Evolutionary conservation across 768 basidiomycete genomes (phyloP).

Genomic region (Tricholomella constricta): DNA sequence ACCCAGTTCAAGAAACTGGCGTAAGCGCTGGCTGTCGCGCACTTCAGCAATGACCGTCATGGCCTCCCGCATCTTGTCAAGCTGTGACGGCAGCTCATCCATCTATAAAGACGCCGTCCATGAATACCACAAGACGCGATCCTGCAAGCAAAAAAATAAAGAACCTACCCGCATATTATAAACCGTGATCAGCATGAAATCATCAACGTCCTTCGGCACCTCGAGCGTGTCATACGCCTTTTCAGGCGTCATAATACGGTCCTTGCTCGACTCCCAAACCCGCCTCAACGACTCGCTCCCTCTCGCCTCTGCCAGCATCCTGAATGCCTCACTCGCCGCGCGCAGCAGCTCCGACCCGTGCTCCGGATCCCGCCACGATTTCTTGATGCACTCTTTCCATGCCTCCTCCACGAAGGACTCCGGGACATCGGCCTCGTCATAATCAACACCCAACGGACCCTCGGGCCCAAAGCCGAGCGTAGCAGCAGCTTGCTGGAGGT

Average conservation of each 20-base stretch:
- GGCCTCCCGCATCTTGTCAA: slow-evolving; percentile 73
- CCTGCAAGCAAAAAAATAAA: slow-evolving; percentile 1
- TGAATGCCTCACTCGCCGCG: slow-evolving; percentile 67
- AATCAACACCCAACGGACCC: slow-evolving; percentile 62
- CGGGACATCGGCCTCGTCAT: slow-evolving; percentile 60
- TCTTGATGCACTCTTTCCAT: slow-evolving; percentile 62
- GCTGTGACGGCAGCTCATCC: slow-evolving; percentile 68
- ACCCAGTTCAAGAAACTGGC: slow-evolving; percentile 64
- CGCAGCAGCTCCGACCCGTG: slow-evolving; percentile 49
- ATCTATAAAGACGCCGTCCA: slow-evolving; percentile 46
- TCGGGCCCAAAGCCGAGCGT: slow-evolving; percentile 70
- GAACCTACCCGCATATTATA: slow-evolving; percentile 66
- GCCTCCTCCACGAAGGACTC: slow-evolving; percentile 72
- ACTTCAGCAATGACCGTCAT: slow-evolving; percentile 73
- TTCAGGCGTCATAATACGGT: slow-evolving; percentile 62
- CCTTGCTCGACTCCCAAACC: slow-evolving; percentile 56
- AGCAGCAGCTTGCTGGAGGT: slow-evolving; percentile 48
- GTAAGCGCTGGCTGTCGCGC: slow-evolving; percentile 70
- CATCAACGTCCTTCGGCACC: slow-evolving; percentile 70
- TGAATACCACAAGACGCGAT: slow-evolving; percentile 6
- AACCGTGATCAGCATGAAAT: slow-evolving; percentile 74
- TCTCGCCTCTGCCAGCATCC: slow-evolving; percentile 65
- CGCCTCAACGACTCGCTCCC: slow-evolving; percentile 51
- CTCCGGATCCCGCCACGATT: slow-evolving; percentile 54
- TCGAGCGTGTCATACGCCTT: slow-evolving; percentile 75